Evolutionary conservation across 805 yeast species (phyloP).

Genomic region (Ogataea populi-albae): DNA sequence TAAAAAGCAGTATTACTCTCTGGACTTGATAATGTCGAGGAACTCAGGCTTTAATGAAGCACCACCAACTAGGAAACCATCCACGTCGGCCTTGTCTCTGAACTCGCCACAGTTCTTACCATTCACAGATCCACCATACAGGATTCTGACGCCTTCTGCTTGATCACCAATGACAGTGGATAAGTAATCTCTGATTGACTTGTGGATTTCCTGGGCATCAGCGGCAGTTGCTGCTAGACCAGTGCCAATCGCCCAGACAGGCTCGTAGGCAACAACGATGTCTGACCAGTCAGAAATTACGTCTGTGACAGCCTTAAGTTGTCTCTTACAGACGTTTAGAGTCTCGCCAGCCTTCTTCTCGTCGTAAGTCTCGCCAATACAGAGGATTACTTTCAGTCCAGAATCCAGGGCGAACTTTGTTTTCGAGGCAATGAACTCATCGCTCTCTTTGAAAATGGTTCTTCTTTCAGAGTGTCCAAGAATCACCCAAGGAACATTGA

Average conservation of each 20-base stretch:
- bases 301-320: slow-evolving; percentile 83
- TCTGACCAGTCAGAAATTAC: slow-evolving; percentile 82
- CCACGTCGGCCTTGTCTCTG: slow-evolving; percentile 90
- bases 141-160: slow-evolving; percentile 80
- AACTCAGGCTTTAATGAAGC: slow-evolving; percentile 98
- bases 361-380: slow-evolving; percentile 97
- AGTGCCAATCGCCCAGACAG: slow-evolving; percentile 99
- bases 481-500: slow-evolving; percentile 91
- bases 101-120: slow-evolving; percentile 89
- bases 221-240: slow-evolving; percentile 98
- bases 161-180: slow-evolving; percentile 73
- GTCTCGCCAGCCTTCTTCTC: slow-evolving; percentile 90
- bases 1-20: slow-evolving; percentile 51
- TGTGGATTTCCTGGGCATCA: slow-evolving; percentile 96
- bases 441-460: slow-evolving; percentile 84
- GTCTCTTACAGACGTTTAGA: slow-evolving; percentile 81
- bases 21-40: slow-evolving; percentile 89
- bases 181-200: slow-evolving; percentile 80
- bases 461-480: slow-evolving; percentile 99
- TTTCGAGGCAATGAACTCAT: slow-evolving; percentile 89
- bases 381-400: slow-evolving; percentile 88
- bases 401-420: slow-evolving; percentile 88
- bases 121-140: slow-evolving; percentile 98
- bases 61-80: slow-evolving; percentile 99
- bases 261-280: slow-evolving; percentile 96